phyloP scores from a whole-genome alignment of 2,329 filamentous ascomycete species.

The Colletotrichum liriopes region DNA sequence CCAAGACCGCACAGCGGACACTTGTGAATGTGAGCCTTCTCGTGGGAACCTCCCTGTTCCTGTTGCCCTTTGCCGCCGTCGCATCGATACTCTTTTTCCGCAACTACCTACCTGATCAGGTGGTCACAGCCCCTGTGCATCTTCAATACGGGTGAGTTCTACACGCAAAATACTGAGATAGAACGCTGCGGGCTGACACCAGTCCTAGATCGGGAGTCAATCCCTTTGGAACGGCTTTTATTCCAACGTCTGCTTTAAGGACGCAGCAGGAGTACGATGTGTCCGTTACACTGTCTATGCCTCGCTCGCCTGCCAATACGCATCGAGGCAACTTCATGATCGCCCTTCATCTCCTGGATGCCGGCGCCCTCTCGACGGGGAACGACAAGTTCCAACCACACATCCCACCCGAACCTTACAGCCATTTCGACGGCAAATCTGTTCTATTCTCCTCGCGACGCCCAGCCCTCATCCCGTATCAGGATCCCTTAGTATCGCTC shows the following conservation, averaged over 20 bases:
- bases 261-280: constrained; percentile 89
- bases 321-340: constrained; percentile 96
- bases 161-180: neutral
- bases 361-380: constrained; percentile 49
- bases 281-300: constrained; percentile 80
- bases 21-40: constrained; percentile 65
- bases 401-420: constrained; percentile 47
- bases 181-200: constrained; percentile 16
- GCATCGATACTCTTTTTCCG: constrained; percentile 70
- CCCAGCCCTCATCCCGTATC: constrained; percentile 85
- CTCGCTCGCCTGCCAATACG: constrained; percentile 83
- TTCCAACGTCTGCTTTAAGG: constrained; percentile 70
- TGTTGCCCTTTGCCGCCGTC: constrained; percentile 65
- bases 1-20: constrained; percentile 65
- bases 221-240: constrained; percentile 66
- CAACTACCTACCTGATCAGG: constrained; percentile 70
- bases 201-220: constrained; percentile 61
- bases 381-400: constrained; percentile 42
- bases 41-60: constrained; percentile 56
- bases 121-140: constrained; percentile 67
- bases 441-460: constrained; percentile 78
- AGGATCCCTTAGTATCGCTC: constrained; percentile 77
- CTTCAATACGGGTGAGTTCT: constrained; percentile 71
- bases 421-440: constrained; percentile 55
- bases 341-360: constrained; percentile 78